phyloP scores from a whole-genome alignment of 352 stramenopile species.

The Nothophytophthora sp. region DNA sequence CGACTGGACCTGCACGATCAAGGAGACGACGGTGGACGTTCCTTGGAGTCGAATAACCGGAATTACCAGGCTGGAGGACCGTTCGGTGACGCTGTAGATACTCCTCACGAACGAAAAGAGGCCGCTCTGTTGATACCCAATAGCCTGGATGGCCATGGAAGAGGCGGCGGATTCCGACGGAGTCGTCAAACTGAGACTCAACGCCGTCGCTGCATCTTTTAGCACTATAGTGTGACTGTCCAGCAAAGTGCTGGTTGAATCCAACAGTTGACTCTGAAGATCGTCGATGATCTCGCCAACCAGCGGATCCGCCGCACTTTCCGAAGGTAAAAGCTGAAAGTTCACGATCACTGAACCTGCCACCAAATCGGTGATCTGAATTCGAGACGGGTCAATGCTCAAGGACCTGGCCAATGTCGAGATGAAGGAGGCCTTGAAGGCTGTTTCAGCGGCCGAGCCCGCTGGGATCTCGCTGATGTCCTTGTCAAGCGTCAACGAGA shows the following conservation, averaged over 20 bases:
- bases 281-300: slow-evolving; percentile 48
- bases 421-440: slow-evolving; percentile 53
- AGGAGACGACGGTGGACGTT: slow-evolving; percentile 31
- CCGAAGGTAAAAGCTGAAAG: slow-evolving; percentile 55
- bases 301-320: slow-evolving; percentile 45
- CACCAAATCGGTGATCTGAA: slow-evolving; percentile 50
- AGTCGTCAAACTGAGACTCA: slow-evolving; percentile 33
- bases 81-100: slow-evolving; percentile 64
- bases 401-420: slow-evolving; percentile 34
- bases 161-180: slow-evolving; percentile 5
- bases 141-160: slow-evolving; percentile 37
- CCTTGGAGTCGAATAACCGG: slow-evolving; percentile 60
- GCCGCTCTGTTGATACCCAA: slow-evolving; percentile 59
- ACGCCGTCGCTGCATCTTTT: slow-evolving; percentile 29
- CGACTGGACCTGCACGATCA: slow-evolving; percentile 43
- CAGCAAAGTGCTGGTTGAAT: slow-evolving; percentile 39
- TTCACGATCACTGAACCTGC: slow-evolving; percentile 68
- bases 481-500: slow-evolving; percentile 58
- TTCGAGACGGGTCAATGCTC: slow-evolving; percentile 45
- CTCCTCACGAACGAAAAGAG: slow-evolving; percentile 61
- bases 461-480: slow-evolving; percentile 54
- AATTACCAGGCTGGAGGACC: slow-evolving; percentile 37
- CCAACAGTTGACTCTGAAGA: slow-evolving; percentile 39
- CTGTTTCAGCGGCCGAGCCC: slow-evolving; percentile 46
- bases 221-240: slow-evolving; percentile 31